Base-by-base conservation (phyloP, 495 filamentous ascomycete genomes). In the Apiosordaria backusii region DNA sequence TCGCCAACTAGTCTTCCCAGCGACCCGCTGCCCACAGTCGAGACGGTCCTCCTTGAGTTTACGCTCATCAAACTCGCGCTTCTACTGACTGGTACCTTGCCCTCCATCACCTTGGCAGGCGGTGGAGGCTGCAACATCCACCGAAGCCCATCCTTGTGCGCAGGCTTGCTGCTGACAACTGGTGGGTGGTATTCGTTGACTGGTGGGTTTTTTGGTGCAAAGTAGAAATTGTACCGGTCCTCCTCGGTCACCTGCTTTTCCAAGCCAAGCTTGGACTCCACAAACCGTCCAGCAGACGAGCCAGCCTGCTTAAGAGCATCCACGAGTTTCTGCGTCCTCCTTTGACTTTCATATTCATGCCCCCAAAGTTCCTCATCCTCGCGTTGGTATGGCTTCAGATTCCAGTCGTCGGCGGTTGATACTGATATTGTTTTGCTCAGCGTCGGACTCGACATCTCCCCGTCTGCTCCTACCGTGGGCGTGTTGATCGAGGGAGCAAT, bases 101-200 rank as follows among this genome's bases (percentile, higher is more conserved):
- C 92, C 69, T 88, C 89, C 93, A 97, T 97, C 58, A 97, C 79
- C 70, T 86, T 90, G 19, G 92, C 91, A 60, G 84, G 85, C 50
- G 93, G 93, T 3, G 92, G 92, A 2, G 92, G 93, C 75, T 94
- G 90, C 35, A 96, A 79, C 92, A 97, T 95, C 93, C 93, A 97
- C 70, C 79, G 79, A n/a, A 87, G 88, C 62, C 89, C 90, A 24
- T 86, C 86, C 60, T 81, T 83, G 72, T 87, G 85, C 19, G 81
- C 77, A 6, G 91, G 89, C 54, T 81, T 85, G 66, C 87, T 88
- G 74, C 90, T 90, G 60, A 96, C 92, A 61, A 94, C 89, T 10
- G 93, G 91, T 10, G 92, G 92, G 71, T 96, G 91, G 35, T 91
- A 83, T 67, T 96, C 91, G 74, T 95, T 95, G 67, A 96, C 87